These are phyloP conservation scores for Nothopassalora personata DNA, from an alignment of 2,329 filamentous ascomycete species.

Conservation along the genomic window DNA sequence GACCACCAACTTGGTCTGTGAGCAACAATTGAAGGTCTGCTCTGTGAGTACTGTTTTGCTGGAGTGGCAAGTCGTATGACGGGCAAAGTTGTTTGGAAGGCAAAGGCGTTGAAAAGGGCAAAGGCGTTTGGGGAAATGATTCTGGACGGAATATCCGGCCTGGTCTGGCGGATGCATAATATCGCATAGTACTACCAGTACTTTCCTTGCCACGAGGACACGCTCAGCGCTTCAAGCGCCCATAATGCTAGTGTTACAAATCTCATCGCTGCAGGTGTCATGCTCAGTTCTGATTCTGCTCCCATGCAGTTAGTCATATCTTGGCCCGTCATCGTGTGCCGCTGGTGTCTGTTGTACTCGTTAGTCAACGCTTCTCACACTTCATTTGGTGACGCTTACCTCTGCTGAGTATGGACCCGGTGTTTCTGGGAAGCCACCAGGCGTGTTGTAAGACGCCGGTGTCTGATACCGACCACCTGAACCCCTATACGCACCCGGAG, in stretches of 20 bases:
- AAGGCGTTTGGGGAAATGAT: background rate
- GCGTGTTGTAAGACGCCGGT: conserved; percentile 27
- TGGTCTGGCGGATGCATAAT: background rate
- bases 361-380: background rate
- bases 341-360: conserved; percentile 47
- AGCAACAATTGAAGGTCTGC: background rate
- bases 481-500: conserved; percentile 35
- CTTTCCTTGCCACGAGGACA: background rate
- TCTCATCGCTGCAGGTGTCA: background rate
- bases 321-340: conserved; percentile 36
- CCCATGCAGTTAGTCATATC: conserved; percentile 34
- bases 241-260: background rate
- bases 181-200: background rate
- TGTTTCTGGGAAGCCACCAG: conserved; percentile 50
- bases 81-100: background rate
- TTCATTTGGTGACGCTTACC: background rate
- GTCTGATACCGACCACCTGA: conserved; percentile 34
- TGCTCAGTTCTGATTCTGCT: background rate
- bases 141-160: background rate
- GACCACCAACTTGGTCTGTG: background rate
- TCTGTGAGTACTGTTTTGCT: too few species aligned
- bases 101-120: background rate
- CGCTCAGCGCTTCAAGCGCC: background rate
- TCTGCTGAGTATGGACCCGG: conserved; percentile 44
- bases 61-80: too few species aligned